Evolutionary conservation across 176 grass and related monocot genomes (phyloP), one percentile per base, ranked within the genome.

Genomic region (Cocos nucifera): DNA sequence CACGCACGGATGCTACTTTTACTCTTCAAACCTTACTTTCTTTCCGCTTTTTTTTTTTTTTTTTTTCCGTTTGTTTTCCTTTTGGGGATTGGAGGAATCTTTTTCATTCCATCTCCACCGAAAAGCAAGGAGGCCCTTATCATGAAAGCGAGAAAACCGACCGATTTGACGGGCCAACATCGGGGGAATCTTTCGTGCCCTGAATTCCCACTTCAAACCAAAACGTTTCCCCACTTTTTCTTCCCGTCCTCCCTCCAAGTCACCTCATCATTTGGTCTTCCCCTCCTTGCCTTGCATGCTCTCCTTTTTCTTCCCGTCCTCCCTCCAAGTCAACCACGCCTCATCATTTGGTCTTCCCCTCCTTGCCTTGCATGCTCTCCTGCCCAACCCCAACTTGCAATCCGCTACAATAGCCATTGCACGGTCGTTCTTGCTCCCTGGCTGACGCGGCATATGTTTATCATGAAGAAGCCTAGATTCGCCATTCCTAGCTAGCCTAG

Each of bases 301-400:
- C 24, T 28, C 57, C 6, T 30, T 59, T 22, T 23, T 17, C 17
- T 35, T 39, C 19, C 17, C 27, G n/a, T 19, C 17, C 28, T 19
- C 9, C 10, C 30, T 22, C 19, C 21, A 65, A 53, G 49, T 53
- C 49, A 3, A 44, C 35, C 35, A 12, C 8, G 9, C 15, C 49
- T 65, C 63, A 65, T 65, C 63, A 53, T 65, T 65, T 27, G 49
- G 63, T 65, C 63, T 65, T 65, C 63, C 63, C 63, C 7, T 16
- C 19, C 20, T 20, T 21, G 20, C 57, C 57, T 28, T 28, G 25
- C 57, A 30, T 59, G 57, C 22, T 27, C 24, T 28, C 26, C 6
- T 30, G 16, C 57, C 35, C 35, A 44, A 44, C 1, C 35, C 10
- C 2, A 12, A 44, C 35, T 12, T 14, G 35, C 35, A 12, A 44